Percentiles rank a stretch among this genome's conserved stretches.
Conservation (phyloP, 2,329 filamentous ascomycete genomes). For the Laburnicola sp. region DNA sequence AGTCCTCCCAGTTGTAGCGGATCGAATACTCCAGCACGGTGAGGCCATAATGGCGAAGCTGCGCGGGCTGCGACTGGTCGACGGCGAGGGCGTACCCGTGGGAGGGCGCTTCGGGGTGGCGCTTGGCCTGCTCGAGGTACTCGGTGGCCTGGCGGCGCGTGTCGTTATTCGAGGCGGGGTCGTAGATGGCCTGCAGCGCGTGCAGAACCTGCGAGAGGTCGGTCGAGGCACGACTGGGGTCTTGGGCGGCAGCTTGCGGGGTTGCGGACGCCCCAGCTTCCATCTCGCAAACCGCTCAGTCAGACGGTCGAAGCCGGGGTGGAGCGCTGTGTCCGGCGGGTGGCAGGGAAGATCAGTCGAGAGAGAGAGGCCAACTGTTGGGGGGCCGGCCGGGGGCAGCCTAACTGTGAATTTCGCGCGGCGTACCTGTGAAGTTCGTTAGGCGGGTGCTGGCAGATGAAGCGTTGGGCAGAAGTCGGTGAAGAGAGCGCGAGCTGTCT, state of each 20-base stretch:
- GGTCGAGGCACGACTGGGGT: constrained; percentile 9
- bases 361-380: constrained; percentile 8
- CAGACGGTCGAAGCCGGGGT: neutral
- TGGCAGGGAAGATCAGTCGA: constrained; percentile 5
- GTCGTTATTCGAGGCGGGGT: constrained; percentile 76
- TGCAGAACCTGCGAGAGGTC: constrained; percentile 71
- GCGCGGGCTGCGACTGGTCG: constrained; percentile 72
- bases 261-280: constrained; percentile 30
- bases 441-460: constrained; percentile 6
- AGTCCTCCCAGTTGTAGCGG: constrained; percentile 79
- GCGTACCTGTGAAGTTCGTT: neutral
- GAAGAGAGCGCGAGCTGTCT: constrained; percentile 5
- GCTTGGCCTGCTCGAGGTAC: constrained; percentile 85
- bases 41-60: constrained; percentile 91
- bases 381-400: neutral
- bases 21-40: constrained; percentile 89
- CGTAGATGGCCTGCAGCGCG: constrained; percentile 86
- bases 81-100: constrained; percentile 83
- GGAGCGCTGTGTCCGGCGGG: constrained; percentile 13
- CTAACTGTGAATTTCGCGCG: no score
- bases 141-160: constrained; percentile 78
- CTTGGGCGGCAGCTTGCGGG: constrained; percentile 28
- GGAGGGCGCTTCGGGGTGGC: constrained; percentile 74
- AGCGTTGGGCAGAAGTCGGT: constrained; percentile 12
- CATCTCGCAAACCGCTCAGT: constrained; percentile 35